These are phyloP conservation scores for Aureobasidium subglaciale DNA, from an alignment of 2,329 filamentous ascomycete genomes.

Conservation along the genomic window DNA sequence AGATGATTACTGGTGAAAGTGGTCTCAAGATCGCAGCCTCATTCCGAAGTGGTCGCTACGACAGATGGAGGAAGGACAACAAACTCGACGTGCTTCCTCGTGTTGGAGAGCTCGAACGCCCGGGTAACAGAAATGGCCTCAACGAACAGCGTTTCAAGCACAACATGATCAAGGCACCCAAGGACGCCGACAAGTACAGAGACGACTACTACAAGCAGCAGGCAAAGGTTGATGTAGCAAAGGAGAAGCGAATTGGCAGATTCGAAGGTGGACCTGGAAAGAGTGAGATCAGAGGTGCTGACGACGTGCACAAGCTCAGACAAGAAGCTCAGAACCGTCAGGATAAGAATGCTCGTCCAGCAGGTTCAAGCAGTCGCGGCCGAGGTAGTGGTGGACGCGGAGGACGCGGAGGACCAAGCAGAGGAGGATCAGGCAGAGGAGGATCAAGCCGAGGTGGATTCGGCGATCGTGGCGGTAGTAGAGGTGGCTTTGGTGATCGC, in stretches of 20 bases:
- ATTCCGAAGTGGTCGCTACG: constrained; percentile 90
- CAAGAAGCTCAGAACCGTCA: constrained; percentile 66
- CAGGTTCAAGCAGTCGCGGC: constrained; percentile 6
- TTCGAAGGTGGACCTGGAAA: constrained; percentile 57
- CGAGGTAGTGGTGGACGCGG: background rate
- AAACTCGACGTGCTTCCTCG: constrained; percentile 70
- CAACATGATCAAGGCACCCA: constrained; percentile 79
- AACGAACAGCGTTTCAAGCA: constrained; percentile 64
- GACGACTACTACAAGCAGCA: constrained; percentile 87
- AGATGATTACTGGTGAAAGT: constrained; percentile 79
- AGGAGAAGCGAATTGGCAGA: constrained; percentile 69
- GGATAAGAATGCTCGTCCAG: constrained; percentile 82
- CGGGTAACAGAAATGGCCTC: constrained; percentile 22
- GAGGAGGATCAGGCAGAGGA: background rate
- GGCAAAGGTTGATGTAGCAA: constrained; percentile 80
- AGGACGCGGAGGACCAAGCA: background rate
- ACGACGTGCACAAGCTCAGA: constrained; percentile 79
- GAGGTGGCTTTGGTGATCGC: background rate
- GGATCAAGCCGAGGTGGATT: constrained; percentile 2
- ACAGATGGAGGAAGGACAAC: constrained; percentile 83
- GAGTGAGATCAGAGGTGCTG: constrained; percentile 71
- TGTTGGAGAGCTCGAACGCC: constrained; percentile 70
- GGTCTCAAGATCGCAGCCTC: constrained; percentile 92
- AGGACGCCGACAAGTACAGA: constrained; percentile 84
- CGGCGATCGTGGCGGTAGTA: background rate